Percentiles rank a stretch among this genome's conserved stretches.
Conservation (phyloP, 116 monocot genomes). For the Thalassia testudinum region DNA sequence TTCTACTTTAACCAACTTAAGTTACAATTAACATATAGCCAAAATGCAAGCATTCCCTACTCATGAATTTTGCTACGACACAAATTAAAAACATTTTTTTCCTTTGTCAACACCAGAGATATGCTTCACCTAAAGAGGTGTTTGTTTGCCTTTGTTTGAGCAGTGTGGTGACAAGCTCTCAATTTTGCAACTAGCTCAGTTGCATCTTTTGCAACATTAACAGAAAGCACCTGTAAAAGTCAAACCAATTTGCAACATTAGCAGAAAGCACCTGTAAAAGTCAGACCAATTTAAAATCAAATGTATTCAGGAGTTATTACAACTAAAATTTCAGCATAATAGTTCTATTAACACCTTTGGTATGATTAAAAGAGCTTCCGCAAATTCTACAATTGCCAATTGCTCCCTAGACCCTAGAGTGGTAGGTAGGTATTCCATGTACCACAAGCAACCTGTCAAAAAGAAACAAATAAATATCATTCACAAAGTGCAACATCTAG, state of each 20-base stretch:
- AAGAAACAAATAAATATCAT: too few species aligned
- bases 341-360: constrained; percentile 82
- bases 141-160: constrained; percentile 89
- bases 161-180: constrained; percentile 84
- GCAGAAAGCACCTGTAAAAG: constrained; percentile 58
- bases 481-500: too few species aligned
- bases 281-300: neutral
- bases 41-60: too few species aligned
- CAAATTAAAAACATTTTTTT: too few species aligned
- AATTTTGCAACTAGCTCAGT: constrained; percentile 91
- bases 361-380: constrained; percentile 84
- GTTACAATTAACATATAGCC: too few species aligned
- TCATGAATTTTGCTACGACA: too few species aligned
- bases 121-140: constrained; percentile 63
- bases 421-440: constrained; percentile 83
- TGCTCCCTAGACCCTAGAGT: constrained; percentile 95
- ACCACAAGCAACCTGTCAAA: too few species aligned
- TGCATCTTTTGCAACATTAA: constrained; percentile 97
- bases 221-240: constrained; percentile 60
- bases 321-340: too few species aligned
- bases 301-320: neutral
- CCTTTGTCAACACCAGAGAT: neutral
- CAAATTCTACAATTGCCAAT: constrained; percentile 97
- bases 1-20: too few species aligned
- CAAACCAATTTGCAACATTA: constrained; percentile 48